Conservation (phyloP, 2,329 filamentous ascomycete species). For the Xenoacremonium recifei region DNA sequence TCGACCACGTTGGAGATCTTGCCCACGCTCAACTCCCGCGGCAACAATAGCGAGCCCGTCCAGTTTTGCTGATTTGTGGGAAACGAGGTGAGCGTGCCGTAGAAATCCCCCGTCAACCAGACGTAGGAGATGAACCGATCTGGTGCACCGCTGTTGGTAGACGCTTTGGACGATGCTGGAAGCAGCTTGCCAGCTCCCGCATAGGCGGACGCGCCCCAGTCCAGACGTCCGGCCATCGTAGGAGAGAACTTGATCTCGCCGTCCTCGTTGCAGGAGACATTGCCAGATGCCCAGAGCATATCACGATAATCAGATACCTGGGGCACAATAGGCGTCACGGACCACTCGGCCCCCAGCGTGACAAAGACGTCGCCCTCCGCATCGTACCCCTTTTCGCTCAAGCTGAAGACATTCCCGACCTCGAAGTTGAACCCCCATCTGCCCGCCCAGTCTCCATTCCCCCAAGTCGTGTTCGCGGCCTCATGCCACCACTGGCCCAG, state of each 20-base stretch:
- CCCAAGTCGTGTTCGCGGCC: slow-evolving; percentile 34
- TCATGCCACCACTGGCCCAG: slow-evolving; percentile 35
- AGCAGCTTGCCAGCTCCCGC: slow-evolving; percentile 42
- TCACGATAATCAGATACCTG: slow-evolving; percentile 38
- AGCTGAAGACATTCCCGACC: slow-evolving; percentile 39
- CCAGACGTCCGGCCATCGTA: slow-evolving; percentile 39
- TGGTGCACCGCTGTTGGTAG: slow-evolving; percentile 34
- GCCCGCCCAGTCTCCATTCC: slow-evolving; percentile 33
- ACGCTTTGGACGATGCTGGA: slow-evolving; percentile 35
- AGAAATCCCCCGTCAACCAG: slow-evolving; percentile 44
- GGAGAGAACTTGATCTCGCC: slow-evolving; percentile 35
- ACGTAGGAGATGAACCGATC: slow-evolving; percentile 41
- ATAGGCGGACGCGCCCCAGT: slow-evolving; percentile 41
- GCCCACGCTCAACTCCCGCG: slow-evolving; percentile 40
- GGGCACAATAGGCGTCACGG: slow-evolving; percentile 35
- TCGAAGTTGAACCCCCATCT: slow-evolving; percentile 45
- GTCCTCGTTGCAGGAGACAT: slow-evolving; percentile 26
- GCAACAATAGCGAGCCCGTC: slow-evolving; percentile 41
- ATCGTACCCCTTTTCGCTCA: slow-evolving; percentile 39
- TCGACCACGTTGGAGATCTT: slow-evolving; percentile 39
- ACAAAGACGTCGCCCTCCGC: slow-evolving; percentile 37
- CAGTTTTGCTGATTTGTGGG: slow-evolving; percentile 42
- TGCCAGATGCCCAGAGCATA: slow-evolving; percentile 41
- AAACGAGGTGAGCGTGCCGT: slow-evolving; percentile 33
- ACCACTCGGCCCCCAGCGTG: slow-evolving; percentile 44